These are phyloP conservation scores for Pseudevernia furfuracea DNA, from an alignment of 495 filamentous ascomycete genomes.

Conservation along the genomic window DNA sequence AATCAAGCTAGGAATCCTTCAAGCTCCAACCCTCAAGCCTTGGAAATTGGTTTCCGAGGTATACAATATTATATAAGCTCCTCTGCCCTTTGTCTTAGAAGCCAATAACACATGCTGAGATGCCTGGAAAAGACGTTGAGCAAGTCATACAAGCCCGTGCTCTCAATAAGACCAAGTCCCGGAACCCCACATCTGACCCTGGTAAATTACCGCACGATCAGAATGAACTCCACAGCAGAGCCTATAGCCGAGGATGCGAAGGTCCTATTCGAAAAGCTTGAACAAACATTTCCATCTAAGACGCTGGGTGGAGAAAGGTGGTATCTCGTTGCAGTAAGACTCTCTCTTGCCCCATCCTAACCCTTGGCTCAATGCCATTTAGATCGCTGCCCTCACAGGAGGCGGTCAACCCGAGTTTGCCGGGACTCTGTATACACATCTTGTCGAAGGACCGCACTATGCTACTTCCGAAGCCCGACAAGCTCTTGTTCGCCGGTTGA, in stretches of 20 bases:
- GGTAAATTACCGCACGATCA: background rate
- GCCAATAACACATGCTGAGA: background rate
- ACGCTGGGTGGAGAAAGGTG: conserved; percentile 46
- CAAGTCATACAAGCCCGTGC: background rate
- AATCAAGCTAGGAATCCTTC: background rate
- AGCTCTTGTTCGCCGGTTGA: conserved; percentile 42
- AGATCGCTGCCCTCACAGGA: conserved; percentile 38
- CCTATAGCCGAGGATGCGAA: conserved; percentile 31
- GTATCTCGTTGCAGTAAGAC: conserved; percentile 45
- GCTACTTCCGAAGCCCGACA: conserved; percentile 34
- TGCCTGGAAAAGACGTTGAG: background rate
- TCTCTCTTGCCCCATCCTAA: background rate
- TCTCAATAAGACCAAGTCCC: background rate
- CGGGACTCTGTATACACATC: conserved; percentile 44
- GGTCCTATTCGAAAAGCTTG: conserved; percentile 42
- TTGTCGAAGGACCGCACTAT: conserved; percentile 38
- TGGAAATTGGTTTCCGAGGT: background rate
- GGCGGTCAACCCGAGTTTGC: conserved; percentile 41
- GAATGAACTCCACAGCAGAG: conserved; percentile 21
- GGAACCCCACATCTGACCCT: background rate
- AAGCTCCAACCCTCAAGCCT: background rate
- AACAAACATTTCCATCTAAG: conserved; percentile 43
- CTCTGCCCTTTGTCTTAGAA: background rate
- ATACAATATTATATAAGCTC: background rate
- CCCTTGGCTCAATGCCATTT: background rate